Evolutionary conservation across 805 yeast genomes (phyloP), one percentile per base, ranked within the genome.

Genomic region (Torulaspora quercuum): DNA sequence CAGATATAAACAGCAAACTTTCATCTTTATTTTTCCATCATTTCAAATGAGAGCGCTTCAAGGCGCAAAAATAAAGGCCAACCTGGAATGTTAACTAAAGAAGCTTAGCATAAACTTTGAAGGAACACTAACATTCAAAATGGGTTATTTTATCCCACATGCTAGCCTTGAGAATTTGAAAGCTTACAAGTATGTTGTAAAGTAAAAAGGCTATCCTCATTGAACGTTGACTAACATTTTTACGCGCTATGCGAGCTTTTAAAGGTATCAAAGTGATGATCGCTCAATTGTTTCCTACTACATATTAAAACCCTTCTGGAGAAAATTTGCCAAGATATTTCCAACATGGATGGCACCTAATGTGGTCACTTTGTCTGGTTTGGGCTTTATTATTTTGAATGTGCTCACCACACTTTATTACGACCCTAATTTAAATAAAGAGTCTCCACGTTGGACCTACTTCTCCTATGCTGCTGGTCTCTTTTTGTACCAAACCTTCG

Each of bases 321-420:
- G 68, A 35, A 61, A 69, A 43, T 81, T 87, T 56, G 89, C 82
- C 21, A 58, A 67, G 29, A 65, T 86, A 22, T 86, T 89, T 65
- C 97, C 97, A 2, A 39, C 72, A 44, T 80, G 80, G 74, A 77
- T 90, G 82, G 97, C 97, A 3, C 98, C 98, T 6, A 90, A 90
- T 59, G 77, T 84, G 55, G 82, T 89, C 37, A 90, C 97, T 1
- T 64, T 90, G 18, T 64, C 75, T 8, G 97, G 97, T 0, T 71
- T 90, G 44, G 52, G 70, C 16, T 90, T 88, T 57, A 76, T 89
- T 27, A 50, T 84, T 9, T 54, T 73, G 29, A 83, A 88, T 52
- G 66, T 84, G 40, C 34, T 71, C 5, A 67, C 82, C 5, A 85
- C 82, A 15, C 71, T 87, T 46, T 78, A 75, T 54, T 80, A 69